Conservation (phyloP, 768 basidiomycete genomes). For the Tricholoma terreum region DNA sequence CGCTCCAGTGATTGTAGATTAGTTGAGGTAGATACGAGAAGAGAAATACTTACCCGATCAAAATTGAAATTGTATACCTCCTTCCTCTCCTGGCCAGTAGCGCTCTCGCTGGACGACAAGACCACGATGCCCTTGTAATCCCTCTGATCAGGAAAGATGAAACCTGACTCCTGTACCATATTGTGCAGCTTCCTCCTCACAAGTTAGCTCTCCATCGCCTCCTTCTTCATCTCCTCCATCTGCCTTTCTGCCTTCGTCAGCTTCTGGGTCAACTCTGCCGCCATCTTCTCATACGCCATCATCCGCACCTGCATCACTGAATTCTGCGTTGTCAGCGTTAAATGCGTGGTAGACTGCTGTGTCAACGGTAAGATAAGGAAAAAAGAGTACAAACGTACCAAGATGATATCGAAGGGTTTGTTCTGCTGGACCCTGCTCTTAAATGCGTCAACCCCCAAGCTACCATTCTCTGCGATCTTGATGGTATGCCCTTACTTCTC, state of each 20-base stretch:
- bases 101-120: slow-evolving; percentile 66
- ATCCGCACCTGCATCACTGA: slow-evolving; percentile 58
- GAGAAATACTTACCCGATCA: slow-evolving; percentile 57
- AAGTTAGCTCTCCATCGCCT: slow-evolving; percentile 74
- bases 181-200: slow-evolving; percentile 84
- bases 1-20: slow-evolving; percentile 45
- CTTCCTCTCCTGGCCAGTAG: slow-evolving; percentile 80
- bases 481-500: slow-evolving; percentile 95
- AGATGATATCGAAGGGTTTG: slow-evolving; percentile 86
- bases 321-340: slow-evolving; percentile 60
- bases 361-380: slow-evolving; percentile 47
- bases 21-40: not conserved
- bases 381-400: slow-evolving; percentile 48
- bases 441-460: slow-evolving; percentile 89
- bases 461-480: slow-evolving; percentile 97
- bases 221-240: slow-evolving; percentile 62
- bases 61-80: slow-evolving; percentile 79
- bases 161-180: slow-evolving; percentile 78
- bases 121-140: slow-evolving; percentile 81
- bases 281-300: slow-evolving; percentile 48
- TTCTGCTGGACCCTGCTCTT: slow-evolving; percentile 68
- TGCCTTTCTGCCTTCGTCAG: slow-evolving; percentile 54
- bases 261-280: slow-evolving; percentile 53
- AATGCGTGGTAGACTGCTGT: slow-evolving; percentile 65
- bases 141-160: slow-evolving; percentile 66